phyloP scores from a whole-genome alignment of 129 eudicot genomes.

The Silybum marianum region DNA sequence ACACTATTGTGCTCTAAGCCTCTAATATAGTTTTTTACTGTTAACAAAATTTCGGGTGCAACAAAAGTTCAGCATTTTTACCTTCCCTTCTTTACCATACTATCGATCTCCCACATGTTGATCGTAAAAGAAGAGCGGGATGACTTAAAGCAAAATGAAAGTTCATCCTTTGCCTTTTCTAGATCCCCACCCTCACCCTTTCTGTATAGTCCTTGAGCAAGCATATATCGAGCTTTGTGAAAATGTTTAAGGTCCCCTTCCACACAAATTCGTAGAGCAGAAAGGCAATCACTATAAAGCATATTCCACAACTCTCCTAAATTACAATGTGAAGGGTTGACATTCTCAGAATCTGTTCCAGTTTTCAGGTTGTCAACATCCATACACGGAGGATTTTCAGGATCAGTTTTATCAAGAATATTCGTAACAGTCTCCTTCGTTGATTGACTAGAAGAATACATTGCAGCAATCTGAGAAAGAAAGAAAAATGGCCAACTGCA shows the following conservation, averaged over 20 bases:
- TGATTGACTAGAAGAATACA: constrained; percentile 58
- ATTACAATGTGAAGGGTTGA: constrained; percentile 25
- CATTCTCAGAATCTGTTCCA: constrained; percentile 20
- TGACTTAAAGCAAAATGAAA: constrained; percentile 94
- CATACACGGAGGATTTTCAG: constrained; percentile 23
- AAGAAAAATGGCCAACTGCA: neutral
- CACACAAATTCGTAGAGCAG: constrained; percentile 78
- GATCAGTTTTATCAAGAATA: constrained; percentile 38
- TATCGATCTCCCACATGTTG: constrained; percentile 99
- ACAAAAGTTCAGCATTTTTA: constrained; percentile 26
- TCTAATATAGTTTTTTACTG: neutral
- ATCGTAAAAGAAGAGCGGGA: constrained; percentile 93
- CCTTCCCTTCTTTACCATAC: constrained; percentile 96
- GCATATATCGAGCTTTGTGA: constrained; percentile 96
- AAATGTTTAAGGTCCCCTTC: constrained; percentile 99
- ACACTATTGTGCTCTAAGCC: too few relatives aligned
- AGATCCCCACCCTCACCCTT: constrained; percentile 73
- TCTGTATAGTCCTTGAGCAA: constrained; percentile 89
- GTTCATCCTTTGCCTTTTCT: constrained; percentile 89
- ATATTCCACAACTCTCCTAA: constrained; percentile 61
- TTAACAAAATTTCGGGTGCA: neutral
- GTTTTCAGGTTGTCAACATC: constrained; percentile 21
- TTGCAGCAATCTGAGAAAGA: constrained; percentile 81
- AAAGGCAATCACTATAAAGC: constrained; percentile 91
- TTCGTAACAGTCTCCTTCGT: constrained; percentile 49